phyloP scores from a whole-genome alignment of 352 stramenopile genomes.

The Phytophthora tentaculata region DNA sequence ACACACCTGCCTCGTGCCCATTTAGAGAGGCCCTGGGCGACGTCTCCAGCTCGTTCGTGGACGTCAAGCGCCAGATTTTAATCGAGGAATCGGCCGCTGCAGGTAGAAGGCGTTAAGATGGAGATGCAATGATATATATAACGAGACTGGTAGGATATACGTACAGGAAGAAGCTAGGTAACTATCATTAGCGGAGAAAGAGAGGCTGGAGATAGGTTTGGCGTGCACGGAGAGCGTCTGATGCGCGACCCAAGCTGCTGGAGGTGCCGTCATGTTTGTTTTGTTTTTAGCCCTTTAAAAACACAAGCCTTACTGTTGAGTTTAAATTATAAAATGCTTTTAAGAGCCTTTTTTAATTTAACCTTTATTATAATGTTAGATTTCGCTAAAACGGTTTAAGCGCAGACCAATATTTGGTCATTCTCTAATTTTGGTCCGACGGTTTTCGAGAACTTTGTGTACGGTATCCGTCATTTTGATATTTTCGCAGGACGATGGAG shows the following conservation, averaged over 20 bases:
- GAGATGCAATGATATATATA: neutral
- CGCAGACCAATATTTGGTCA: slow-evolving; percentile 6
- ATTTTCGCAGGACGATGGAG: slow-evolving; percentile 26
- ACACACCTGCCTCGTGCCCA: slow-evolving; percentile 95
- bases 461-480: slow-evolving; percentile 10
- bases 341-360: too few species aligned
- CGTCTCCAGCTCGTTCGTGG: slow-evolving; percentile 22
- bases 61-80: slow-evolving; percentile 70
- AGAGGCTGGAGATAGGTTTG: slow-evolving; percentile 79
- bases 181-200: slow-evolving; percentile 61
- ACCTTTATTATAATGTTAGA: too few species aligned
- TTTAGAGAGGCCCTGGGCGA: slow-evolving; percentile 53
- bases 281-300: too few species aligned
- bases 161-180: slow-evolving; percentile 74
- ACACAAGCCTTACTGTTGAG: too few species aligned
- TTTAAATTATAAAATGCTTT: too few species aligned
- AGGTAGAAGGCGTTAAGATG: neutral
- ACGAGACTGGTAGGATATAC: slow-evolving; percentile 1
- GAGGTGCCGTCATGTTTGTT: neutral
- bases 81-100: slow-evolving; percentile 77
- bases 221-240: slow-evolving; percentile 51
- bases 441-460: neutral
- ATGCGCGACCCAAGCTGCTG: slow-evolving; percentile 18
- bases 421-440: neutral
- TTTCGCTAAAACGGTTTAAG: too few species aligned